Conservation (phyloP, 768 basidiomycete genomes). For the Tricholoma matsutake region DNA sequence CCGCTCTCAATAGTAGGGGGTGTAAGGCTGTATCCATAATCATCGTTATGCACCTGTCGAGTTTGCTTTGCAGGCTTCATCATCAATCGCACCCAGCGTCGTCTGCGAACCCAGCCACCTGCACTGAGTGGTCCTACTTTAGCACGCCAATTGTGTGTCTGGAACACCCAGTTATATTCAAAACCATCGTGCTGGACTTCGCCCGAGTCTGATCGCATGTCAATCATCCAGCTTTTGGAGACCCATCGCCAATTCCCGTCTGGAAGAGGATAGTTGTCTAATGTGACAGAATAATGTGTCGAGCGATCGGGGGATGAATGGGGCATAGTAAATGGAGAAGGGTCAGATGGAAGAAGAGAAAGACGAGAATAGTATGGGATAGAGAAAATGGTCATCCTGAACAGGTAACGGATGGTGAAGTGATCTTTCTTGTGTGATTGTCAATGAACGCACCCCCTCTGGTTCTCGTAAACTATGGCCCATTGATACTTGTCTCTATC, state of each 20-base stretch:
- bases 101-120: conserved; percentile 73
- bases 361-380: conserved; percentile 67
- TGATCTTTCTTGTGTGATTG: neutral
- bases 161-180: conserved; percentile 82
- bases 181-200: conserved; percentile 82
- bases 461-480: conserved; percentile 81
- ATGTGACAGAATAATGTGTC: conserved; percentile 52
- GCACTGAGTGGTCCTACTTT: conserved; percentile 55
- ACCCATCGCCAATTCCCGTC: conserved; percentile 84
- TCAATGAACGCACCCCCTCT: conserved; percentile 60
- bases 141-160: conserved; percentile 62
- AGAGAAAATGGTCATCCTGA: conserved; percentile 65
- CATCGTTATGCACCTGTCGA: conserved; percentile 15
- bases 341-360: conserved; percentile 69
- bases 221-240: conserved; percentile 80
- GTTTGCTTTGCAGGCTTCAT: conserved; percentile 51
- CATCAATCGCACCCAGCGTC: conserved; percentile 86
- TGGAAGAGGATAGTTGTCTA: conserved; percentile 67
- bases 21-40: conserved; percentile 3
- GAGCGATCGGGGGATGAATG: conserved; percentile 35
- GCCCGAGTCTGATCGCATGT: conserved; percentile 76
- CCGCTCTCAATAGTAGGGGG: neutral
- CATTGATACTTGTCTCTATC: conserved; percentile 62
- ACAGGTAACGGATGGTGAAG: neutral
- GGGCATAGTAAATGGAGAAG: conserved; percentile 69